Evolutionary conservation across 257 asterid genomes (phyloP), one percentile per base, ranked within the genome.

Genomic region (Plantago major): DNA sequence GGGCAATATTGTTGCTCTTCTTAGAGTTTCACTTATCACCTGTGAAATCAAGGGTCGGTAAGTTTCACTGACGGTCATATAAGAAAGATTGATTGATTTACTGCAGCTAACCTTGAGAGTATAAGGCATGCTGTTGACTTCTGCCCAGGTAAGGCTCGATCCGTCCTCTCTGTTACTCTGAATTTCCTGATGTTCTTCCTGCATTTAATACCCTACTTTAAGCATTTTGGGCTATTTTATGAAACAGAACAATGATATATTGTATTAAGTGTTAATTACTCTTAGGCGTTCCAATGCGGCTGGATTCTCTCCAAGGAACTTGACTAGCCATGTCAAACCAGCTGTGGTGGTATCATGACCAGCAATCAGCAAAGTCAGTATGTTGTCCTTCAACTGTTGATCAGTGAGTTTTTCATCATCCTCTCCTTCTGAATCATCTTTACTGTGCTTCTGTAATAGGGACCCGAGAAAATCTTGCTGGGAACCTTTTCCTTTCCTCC

Each of bases 271-370:
- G 17, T 13, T 40, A 49, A 58, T 70, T 86, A 89, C 95, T 70
- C 93, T 74, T 58, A 89, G 74, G 52, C 73, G 77, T 72, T 89
- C 83, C 75, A 89, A 69, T 33, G 72, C 93, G 33, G 48, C 77
- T 49, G 87, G 90, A 51, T 86, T 89, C 77, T 86, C 90, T 74
- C 71, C 93, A 18, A 84, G 88, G 66, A 77, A 86, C 64, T 89
- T 86, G 78, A 83, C 64, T 28, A 84, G 78, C 95, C 96, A 89
- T 47, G 96, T 86, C 53, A 89, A 73, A 54, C 79, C 95, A 65
- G 96, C 96, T 55, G 96, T 86, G 10, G 96, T 89, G 66, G 96
- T 86, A 67, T 89, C 95, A 67, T 86, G 96, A 18, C 96, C 96
- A 22, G 96, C 96, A 74, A 86, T 87, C 47, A 86, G 73, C 50